A percentile compares a stretch with the other conserved stretches of the same genome.
Evolutionary conservation across 2,329 filamentous ascomycete genomes (phyloP).

Genomic region (Xylaria sp.): DNA sequence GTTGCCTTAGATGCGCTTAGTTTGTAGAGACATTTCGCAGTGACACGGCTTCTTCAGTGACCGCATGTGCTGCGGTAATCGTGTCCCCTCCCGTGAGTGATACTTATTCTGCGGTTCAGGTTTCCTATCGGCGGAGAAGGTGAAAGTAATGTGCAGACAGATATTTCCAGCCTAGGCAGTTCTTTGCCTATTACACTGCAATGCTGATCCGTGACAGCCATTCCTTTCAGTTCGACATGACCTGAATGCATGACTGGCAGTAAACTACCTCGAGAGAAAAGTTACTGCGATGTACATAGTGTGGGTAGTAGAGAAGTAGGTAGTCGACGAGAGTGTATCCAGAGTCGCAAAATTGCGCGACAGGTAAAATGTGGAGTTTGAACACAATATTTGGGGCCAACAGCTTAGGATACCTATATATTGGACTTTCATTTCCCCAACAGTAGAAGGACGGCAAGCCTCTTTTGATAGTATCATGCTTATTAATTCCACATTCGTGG

Average conservation of each 20-base stretch:
- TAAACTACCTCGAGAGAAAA: not conserved
- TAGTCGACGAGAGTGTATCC: not conserved
- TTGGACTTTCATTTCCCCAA: not conserved
- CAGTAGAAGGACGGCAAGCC: not conserved
- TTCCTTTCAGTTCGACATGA: not conserved
- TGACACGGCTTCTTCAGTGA: slow-evolving; percentile 20
- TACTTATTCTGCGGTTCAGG: slow-evolving; percentile 30
- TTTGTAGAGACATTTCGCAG: too few species aligned
- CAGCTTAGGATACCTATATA: not conserved
- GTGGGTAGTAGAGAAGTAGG: not conserved
- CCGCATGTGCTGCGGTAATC: slow-evolving; percentile 22
- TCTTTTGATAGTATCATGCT: slow-evolving; percentile 1
- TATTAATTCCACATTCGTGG: not conserved
- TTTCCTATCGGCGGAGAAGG: not conserved
- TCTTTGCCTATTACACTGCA: not conserved
- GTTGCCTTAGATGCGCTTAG: slow-evolving; percentile 22
- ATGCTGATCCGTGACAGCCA: not conserved
- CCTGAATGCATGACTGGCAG: not conserved
- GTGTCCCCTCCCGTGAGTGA: slow-evolving; percentile 33
- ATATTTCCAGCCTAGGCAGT: not conserved
- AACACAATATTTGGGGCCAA: not conserved
- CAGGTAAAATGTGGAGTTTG: slow-evolving; percentile 8
- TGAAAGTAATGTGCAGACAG: not conserved
- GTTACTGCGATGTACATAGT: too few species aligned
- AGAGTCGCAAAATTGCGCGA: not conserved